Evolutionary conservation across 441 rosid species (phyloP), one percentile per base, ranked within the genome.

Genomic region (Syzygium syzygioides): DNA sequence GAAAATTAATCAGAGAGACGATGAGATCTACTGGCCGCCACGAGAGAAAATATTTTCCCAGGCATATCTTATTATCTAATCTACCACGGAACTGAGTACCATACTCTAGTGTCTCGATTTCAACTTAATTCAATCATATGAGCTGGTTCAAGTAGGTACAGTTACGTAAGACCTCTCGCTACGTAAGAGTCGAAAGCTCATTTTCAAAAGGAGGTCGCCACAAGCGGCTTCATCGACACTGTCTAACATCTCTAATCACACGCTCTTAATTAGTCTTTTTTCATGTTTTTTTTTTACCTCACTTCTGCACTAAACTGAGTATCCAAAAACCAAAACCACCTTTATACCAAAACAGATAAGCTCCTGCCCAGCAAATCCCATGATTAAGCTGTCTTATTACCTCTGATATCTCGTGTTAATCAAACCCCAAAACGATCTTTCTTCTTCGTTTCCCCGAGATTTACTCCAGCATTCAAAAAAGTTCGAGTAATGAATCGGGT

Each of bases 251-350:
- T 64, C 76, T 64, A 64, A 64, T 64, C 76, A 30, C 41, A 64
- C 76, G 41, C 30, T 30, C 76, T 19, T 34, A 20, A 17, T 64
- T 64, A 30, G 41, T 64, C 7, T 30, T 64, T 15, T 15, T 62
- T 14, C n/a, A 2, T 9, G 14, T 0, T 7, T 7, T 9, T 15
- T 30, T 30, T 15, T 1, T 1, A 20, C 71, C 30, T n/a, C 37
- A 30, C 71, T 15, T 64, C 71, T n/a, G 0, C 37, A 7, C 20
- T 34, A 17, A 18, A 64, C 76, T 17, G 76, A 64, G 41, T 64
- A 17, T 17, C 76, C 25, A 64, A 64, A 30, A 64, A 64, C 41
- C 76, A 64, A 55, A 64, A 64, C 76, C 41, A 64, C 23, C 76
- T 64, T 64, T 0, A 64, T 41, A 64, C 76, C 76, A 64, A 11